Evolutionary conservation across 2,329 filamentous ascomycete species (phyloP), one percentile per base, ranked within the genome.

Genomic region (Penicillium capsulatum): DNA sequence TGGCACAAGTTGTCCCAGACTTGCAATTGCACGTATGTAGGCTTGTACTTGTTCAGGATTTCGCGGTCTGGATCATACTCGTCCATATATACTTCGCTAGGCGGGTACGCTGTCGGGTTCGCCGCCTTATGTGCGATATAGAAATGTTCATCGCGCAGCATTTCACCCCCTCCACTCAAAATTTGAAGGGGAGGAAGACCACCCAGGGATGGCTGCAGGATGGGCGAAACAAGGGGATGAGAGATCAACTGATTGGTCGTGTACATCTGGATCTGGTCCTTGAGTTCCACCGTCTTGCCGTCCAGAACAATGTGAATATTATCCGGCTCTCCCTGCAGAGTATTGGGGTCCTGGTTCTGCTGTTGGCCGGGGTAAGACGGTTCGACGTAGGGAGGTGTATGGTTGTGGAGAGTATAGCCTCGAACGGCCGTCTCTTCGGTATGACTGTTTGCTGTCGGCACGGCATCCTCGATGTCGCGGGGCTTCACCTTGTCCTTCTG

Each of bases 1-100:
- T 97, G 91, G 56, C 92, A 97, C 2, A 97, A 71, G 54, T 95
- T 86, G 42, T 97, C 91, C 90, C 91, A 97, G 1, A 97, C 83
- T 61, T 97, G 92, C 2, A 98, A 74, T 60, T 96, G 89, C 0
- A 97, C 91, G 53, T 94, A 80, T 0, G 92, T 98, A 0, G 89
- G 86, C 41, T 80, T 79, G 63, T 87, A 94, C 46, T 75, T 80
- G 24, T 74, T 69, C 11, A 92, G 57, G 9, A 63, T 66, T 8
- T 64, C 58, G 22, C 72, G 61, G 1, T 75, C 73, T 14, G 74
- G 74, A 17, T 83, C 81, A 43, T 75, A 72, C 26, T 83, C 76
- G 22, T 82, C 73, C 44, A 92, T 69, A 30, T 79, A 73, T 0
- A 72, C 71, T 26, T 84, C 75, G 0, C 77, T 73, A 0, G 86